Evolutionary conservation across 139 green algal genomes (phyloP).

Genomic region (Chlamydomonas sphaeroides): DNA sequence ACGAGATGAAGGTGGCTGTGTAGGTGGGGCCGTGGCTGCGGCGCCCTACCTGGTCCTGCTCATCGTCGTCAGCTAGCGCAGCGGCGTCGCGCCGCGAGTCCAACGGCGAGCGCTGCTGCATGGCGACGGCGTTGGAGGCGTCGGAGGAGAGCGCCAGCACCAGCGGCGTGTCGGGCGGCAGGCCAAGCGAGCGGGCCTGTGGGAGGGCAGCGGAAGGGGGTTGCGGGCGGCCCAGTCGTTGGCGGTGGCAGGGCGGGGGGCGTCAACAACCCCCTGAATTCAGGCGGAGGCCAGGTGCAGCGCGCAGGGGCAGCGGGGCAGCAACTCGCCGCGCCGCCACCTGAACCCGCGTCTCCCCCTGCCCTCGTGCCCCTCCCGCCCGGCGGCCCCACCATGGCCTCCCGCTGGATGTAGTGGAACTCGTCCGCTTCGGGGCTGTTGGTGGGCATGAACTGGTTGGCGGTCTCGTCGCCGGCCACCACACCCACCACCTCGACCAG

Average conservation of each 20-base stretch:
- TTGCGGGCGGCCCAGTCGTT: no score
- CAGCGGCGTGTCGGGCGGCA: conserved; percentile 66
- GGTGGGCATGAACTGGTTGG: conserved; percentile 75
- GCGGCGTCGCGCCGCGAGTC: neutral
- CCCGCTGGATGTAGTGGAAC: conserved; percentile 75
- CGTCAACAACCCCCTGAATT: no score
- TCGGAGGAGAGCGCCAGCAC: conserved; percentile 57
- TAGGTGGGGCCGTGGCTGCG: no score
- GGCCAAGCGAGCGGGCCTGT: conserved; percentile 47
- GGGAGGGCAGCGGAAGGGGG: neutral
- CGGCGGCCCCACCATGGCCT: conserved; percentile 53
- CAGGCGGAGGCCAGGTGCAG: no score
- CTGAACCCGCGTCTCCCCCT: neutral
- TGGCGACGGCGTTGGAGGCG: neutral
- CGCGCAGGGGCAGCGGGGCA: no score
- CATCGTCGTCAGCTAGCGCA: neutral
- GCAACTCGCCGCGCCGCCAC: no score
- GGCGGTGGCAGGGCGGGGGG: neutral
- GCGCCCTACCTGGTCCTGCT: no score
- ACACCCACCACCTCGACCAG: conserved; percentile 66
- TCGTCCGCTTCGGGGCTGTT: conserved; percentile 69
- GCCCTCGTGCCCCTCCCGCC: neutral
- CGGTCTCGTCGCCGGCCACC: conserved; percentile 69
- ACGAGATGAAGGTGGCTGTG: neutral
- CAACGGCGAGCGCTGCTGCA: conserved; percentile 23